phyloP scores from a whole-genome alignment of 139 green algal genomes.

The Choricystis sp. region DNA sequence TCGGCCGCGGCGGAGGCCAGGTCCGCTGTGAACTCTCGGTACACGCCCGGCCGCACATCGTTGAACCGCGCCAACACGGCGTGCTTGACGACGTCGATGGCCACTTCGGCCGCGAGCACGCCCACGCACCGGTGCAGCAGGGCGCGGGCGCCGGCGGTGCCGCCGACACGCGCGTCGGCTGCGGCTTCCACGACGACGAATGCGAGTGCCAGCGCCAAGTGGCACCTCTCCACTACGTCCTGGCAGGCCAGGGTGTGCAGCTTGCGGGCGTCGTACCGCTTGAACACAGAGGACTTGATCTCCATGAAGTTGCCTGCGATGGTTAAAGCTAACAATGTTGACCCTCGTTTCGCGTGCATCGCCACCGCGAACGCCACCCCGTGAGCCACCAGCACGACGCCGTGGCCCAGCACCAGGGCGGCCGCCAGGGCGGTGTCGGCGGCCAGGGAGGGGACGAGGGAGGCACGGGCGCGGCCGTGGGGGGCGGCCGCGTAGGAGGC shows the following conservation, averaged over 20 bases:
- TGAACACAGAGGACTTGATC: conserved; percentile 69
- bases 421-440: conserved; percentile 9
- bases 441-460: conserved; percentile 3
- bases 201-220: conserved; percentile 52
- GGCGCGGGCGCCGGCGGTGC: conserved; percentile 5
- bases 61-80: conserved; percentile 82
- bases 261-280: conserved; percentile 44
- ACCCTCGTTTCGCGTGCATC: conserved; percentile 51
- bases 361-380: conserved; percentile 60
- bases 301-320: conserved; percentile 84
- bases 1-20: conserved; percentile 37
- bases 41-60: conserved; percentile 62
- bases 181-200: conserved; percentile 72
- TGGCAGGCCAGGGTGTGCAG: conserved; percentile 43
- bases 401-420: conserved; percentile 13
- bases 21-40: conserved; percentile 61
- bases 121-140: conserved; percentile 26
- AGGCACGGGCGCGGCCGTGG: background rate
- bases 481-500: conserved; percentile 16
- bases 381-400: conserved; percentile 23
- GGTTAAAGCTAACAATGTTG: conserved; percentile 62
- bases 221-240: conserved; percentile 77
- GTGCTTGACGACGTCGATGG: conserved; percentile 80
- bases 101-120: conserved; percentile 30
- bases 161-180: conserved; percentile 18